These are phyloP conservation scores for Saccharomycopsis capsularis DNA, from an alignment of 805 yeast genomes.

Conservation along the genomic window DNA sequence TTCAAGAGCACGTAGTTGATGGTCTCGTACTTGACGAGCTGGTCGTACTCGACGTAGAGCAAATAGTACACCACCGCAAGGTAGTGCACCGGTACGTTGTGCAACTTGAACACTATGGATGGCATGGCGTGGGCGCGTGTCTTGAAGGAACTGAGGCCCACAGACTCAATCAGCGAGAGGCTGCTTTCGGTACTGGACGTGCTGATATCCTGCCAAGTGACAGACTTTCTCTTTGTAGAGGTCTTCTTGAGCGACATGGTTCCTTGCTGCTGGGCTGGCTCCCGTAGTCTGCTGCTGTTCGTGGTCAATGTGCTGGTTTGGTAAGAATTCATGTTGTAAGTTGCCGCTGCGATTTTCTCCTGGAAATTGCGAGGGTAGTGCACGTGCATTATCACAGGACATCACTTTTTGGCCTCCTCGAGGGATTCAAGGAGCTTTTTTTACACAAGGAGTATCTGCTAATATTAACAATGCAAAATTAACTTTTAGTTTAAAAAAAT, in stretches of 20 bases:
- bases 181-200: background rate
- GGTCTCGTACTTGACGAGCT: slow-evolving; percentile 17
- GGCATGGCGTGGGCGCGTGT: background rate
- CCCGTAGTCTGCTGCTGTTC: no score
- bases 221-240: slow-evolving; percentile 15
- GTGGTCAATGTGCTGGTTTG: background rate
- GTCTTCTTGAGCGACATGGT: slow-evolving; percentile 1
- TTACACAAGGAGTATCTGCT: no score
- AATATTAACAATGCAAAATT: no score
- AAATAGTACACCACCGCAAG: slow-evolving; percentile 23
- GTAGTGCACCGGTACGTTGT: slow-evolving; percentile 30
- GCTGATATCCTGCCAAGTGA: slow-evolving; percentile 15
- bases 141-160: background rate
- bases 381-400: no score
- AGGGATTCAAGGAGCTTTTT: no score
- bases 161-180: background rate
- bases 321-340: no score
- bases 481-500: no score
- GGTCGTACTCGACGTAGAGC: slow-evolving; percentile 18
- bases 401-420: no score
- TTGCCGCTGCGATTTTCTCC: no score
- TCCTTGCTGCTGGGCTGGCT: background rate
- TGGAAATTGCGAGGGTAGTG: no score
- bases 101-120: slow-evolving; percentile 2
- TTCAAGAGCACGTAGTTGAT: slow-evolving; percentile 16